Conservation (phyloP, 139 green algal genomes). For the Chlorella ohadii region DNA sequence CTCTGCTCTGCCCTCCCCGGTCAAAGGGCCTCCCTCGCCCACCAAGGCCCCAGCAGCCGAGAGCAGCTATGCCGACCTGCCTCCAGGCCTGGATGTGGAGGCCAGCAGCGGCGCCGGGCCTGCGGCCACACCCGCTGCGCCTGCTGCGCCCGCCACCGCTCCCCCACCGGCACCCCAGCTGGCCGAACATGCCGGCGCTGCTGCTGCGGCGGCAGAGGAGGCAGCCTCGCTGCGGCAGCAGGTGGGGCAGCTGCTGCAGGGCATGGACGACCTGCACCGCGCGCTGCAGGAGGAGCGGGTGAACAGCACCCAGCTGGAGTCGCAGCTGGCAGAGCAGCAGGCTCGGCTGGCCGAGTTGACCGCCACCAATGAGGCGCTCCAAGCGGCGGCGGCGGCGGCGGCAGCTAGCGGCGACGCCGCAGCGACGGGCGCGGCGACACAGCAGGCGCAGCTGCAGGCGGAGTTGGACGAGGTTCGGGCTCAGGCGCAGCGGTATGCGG, state of each 20-base stretch:
- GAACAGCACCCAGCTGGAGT: conserved; percentile 6
- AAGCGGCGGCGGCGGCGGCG: neutral
- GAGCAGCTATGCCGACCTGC: neutral
- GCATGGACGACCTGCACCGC: conserved; percentile 35
- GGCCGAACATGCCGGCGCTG: neutral
- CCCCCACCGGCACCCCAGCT: no score
- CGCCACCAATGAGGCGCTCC: neutral
- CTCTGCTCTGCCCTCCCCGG: neutral
- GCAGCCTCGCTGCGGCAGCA: conserved; percentile 40
- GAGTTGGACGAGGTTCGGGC: neutral
- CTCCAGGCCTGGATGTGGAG: neutral
- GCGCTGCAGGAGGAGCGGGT: conserved; percentile 19
- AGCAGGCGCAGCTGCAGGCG: neutral
- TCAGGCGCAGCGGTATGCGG: conserved; percentile 3
- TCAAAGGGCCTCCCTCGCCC: neutral
- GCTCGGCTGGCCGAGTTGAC: conserved; percentile 9
- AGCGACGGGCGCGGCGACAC: no score
- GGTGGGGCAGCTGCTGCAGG: conserved; percentile 16
- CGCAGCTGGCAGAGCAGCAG: conserved; percentile 19
- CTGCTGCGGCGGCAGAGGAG: neutral
- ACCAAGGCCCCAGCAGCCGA: neutral
- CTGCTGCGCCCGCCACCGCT: neutral
- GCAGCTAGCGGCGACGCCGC: neutral
- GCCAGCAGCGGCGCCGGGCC: neutral
- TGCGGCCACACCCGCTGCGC: neutral